Percentiles rank a stretch among this genome's conserved stretches.
These are phyloP conservation scores for Penicillium sp. DNA, from an alignment of 2,329 filamentous ascomycete genomes.

Conservation along the genomic window DNA sequence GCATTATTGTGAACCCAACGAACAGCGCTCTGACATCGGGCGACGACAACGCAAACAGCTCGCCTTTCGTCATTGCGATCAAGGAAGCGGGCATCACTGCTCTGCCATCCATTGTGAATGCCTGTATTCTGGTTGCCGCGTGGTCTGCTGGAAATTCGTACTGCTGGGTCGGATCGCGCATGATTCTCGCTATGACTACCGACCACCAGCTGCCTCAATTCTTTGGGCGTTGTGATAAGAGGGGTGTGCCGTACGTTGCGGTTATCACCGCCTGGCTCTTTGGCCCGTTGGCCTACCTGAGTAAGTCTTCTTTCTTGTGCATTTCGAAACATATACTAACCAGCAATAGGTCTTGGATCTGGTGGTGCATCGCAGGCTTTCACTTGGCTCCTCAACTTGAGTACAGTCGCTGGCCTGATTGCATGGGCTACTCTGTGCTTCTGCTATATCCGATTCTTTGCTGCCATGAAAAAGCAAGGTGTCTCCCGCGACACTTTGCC, in stretches of 20 bases:
- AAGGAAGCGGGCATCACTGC: slow-evolving; percentile 33
- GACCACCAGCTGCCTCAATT: slow-evolving; percentile 60
- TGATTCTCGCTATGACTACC: slow-evolving; percentile 60
- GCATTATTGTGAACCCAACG: slow-evolving; percentile 29
- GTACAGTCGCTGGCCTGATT: slow-evolving; percentile 49
- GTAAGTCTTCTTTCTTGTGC: slow-evolving; percentile 13
- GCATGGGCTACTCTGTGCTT: slow-evolving; percentile 47
- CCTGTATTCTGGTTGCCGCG: slow-evolving; percentile 38
- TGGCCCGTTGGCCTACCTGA: slow-evolving; percentile 44
- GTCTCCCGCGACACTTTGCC: slow-evolving; percentile 43
- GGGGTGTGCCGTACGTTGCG: slow-evolving; percentile 57
- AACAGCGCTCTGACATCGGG: slow-evolving; percentile 23
- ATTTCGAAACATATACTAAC: background rate
- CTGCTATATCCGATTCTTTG: slow-evolving; percentile 56
- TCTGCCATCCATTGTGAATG: slow-evolving; percentile 36
- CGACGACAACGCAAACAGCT: slow-evolving; percentile 32
- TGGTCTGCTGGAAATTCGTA: slow-evolving; percentile 46
- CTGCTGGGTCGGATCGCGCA: slow-evolving; percentile 56
- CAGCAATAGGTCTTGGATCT: slow-evolving; percentile 29
- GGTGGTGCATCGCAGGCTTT: slow-evolving; percentile 41
- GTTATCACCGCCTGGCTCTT: slow-evolving; percentile 57
- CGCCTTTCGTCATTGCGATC: slow-evolving; percentile 39
- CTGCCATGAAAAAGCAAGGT: slow-evolving; percentile 43
- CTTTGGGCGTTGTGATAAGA: slow-evolving; percentile 54
- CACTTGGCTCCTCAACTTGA: slow-evolving; percentile 45